These are phyloP conservation scores for Withania somnifera DNA, from an alignment of 305 asterid species.

Conservation along the genomic window DNA sequence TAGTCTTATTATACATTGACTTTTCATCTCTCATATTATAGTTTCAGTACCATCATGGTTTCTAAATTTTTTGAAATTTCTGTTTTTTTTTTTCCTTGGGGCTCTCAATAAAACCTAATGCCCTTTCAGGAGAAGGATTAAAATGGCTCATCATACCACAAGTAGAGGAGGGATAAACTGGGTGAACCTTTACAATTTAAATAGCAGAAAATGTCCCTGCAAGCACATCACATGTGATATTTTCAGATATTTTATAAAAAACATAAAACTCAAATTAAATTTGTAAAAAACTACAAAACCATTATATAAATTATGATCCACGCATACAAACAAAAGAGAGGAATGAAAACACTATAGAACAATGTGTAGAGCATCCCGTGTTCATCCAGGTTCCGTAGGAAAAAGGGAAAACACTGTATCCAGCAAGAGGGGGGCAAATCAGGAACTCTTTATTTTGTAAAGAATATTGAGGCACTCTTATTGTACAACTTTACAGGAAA, in stretches of 20 bases:
- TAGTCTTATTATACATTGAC: not conserved
- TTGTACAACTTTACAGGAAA: slow-evolving; percentile 5
- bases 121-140: too few relatives aligned
- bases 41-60: not conserved
- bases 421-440: not conserved
- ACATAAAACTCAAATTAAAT: not conserved
- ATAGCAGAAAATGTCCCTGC: too few relatives aligned
- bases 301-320: not conserved
- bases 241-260: too few relatives aligned
- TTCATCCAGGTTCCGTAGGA: not conserved
- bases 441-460: not conserved
- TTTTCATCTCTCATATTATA: not conserved
- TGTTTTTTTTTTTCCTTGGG: not conserved
- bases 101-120: not conserved
- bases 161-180: too few relatives aligned
- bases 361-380: not conserved
- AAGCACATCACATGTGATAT: too few relatives aligned
- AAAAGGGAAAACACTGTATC: not conserved
- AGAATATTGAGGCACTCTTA: not conserved
- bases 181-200: too few relatives aligned
- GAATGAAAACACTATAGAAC: not conserved
- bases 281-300: not conserved
- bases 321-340: not conserved
- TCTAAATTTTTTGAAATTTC: not conserved
- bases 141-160: too few relatives aligned